Percentiles rank a stretch among this genome's conserved stretches.
These are phyloP conservation scores for Nepenthes gracilis DNA, from an alignment of 148 eudicot genomes.

Conservation along the genomic window DNA sequence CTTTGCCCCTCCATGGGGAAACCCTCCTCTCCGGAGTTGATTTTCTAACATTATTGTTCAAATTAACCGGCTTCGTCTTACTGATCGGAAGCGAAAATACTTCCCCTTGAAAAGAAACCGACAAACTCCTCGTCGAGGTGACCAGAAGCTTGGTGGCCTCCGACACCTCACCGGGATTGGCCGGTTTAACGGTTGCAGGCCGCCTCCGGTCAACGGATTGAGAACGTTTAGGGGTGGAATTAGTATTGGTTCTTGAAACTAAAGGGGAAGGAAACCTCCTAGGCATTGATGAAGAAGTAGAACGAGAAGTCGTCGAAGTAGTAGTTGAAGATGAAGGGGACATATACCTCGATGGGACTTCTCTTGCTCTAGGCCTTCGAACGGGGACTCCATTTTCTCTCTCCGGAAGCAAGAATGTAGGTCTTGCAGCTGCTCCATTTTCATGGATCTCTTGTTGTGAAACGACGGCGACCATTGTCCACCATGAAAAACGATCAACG, in stretches of 20 bases:
- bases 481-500: constrained; percentile 3
- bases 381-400: constrained; percentile 25
- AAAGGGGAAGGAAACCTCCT: constrained; percentile 78
- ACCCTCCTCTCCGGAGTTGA: constrained; percentile 67
- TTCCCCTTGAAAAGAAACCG: constrained; percentile 93
- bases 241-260: constrained; percentile 26
- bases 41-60: constrained; percentile 42
- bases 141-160: constrained; percentile 70
- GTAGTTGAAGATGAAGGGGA: constrained; percentile 58
- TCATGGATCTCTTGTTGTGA: constrained; percentile 22
- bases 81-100: constrained; percentile 77
- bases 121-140: constrained; percentile 75
- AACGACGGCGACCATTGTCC: constrained; percentile 75
- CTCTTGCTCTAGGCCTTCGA: constrained; percentile 40
- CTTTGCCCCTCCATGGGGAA: constrained; percentile 50
- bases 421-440: no score
- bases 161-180: constrained; percentile 44
- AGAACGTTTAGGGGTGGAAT: constrained; percentile 49
- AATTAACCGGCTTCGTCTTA: constrained; percentile 63
- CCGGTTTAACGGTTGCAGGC: constrained; percentile 33
- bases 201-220: constrained; percentile 78
- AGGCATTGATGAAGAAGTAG: constrained; percentile 34
- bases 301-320: constrained; percentile 17
- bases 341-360: constrained; percentile 70
- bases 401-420: no score